Evolutionary conservation across 2,329 filamentous ascomycete genomes (phyloP).

Genomic region (Colletotrichum tabaci): DNA sequence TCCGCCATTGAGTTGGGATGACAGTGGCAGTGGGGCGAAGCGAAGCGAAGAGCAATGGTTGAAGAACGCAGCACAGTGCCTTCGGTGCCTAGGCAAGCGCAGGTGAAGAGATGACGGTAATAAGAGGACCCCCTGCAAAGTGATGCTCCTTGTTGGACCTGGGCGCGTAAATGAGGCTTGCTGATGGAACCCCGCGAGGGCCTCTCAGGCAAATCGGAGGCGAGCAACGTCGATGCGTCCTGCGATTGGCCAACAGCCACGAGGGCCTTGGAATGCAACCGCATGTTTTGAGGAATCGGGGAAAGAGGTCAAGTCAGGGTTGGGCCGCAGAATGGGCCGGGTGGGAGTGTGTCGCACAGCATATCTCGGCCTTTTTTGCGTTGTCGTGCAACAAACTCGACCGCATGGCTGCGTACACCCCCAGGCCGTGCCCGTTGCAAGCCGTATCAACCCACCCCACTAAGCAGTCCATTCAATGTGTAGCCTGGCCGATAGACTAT

Average conservation of each 20-base stretch:
- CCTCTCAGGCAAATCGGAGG: conserved; percentile 64
- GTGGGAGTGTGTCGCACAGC: conserved; percentile 40
- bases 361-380: conserved; percentile 39
- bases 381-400: conserved; percentile 21
- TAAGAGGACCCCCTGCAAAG: conserved; percentile 56
- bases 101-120: conserved; percentile 39
- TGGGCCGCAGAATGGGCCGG: conserved; percentile 42
- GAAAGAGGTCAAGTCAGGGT: conserved; percentile 41
- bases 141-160: conserved; percentile 43
- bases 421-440: conserved; percentile 29
- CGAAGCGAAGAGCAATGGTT: conserved; percentile 47
- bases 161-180: conserved; percentile 68
- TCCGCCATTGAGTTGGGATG: conserved; percentile 6
- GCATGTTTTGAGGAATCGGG: conserved; percentile 37
- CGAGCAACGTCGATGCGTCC: conserved; percentile 52
- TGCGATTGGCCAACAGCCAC: conserved; percentile 58
- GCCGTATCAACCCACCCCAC: conserved; percentile 26
- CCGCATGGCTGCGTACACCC: conserved; percentile 28
- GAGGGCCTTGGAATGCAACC: conserved; percentile 32
- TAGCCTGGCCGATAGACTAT: conserved; percentile 19
- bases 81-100: conserved; percentile 32
- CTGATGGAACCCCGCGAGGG: conserved; percentile 62
- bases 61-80: conserved; percentile 1
- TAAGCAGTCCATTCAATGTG: conserved; percentile 2
- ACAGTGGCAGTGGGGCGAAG: conserved; percentile 54